Conservation (phyloP, 768 basidiomycete species). For the Phallus indusiatus region DNA sequence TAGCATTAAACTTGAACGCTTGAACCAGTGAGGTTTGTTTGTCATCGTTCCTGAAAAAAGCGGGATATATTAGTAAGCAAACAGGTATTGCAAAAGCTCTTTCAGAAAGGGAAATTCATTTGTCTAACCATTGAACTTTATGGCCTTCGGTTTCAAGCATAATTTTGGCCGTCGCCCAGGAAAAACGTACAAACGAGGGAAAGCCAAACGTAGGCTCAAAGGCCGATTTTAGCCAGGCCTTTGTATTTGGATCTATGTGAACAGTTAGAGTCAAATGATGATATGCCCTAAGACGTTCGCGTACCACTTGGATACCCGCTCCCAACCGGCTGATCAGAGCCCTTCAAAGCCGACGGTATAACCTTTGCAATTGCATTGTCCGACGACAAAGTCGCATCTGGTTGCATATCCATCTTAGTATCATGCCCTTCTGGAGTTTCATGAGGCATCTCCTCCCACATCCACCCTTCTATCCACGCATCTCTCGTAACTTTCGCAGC, state of each 20-base stretch:
- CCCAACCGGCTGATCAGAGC: constrained; percentile 32
- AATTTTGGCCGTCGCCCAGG: constrained; percentile 90
- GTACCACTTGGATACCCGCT: constrained; percentile 70
- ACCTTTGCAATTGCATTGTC: too few relatives aligned
- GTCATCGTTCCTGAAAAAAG: constrained; percentile 63
- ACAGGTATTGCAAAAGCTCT: neutral
- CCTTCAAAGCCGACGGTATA: too few relatives aligned
- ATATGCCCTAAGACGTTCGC: neutral
- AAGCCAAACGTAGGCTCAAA: constrained; percentile 88
- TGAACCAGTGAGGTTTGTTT: constrained; percentile 66
- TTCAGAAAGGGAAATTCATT: constrained; percentile 4
- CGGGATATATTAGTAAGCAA: neutral
- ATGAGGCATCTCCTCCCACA: constrained; percentile 53
- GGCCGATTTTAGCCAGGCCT: constrained; percentile 69
- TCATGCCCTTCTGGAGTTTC: constrained; percentile 5
- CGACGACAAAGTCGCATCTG: too few relatives aligned
- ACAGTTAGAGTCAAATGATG: neutral
- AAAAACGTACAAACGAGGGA: constrained; percentile 84
- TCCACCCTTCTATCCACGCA: constrained; percentile 80
- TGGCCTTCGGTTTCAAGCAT: constrained; percentile 74
- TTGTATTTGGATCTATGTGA: constrained; percentile 76
- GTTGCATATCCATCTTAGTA: constrained; percentile 4
- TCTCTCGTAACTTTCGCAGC: constrained; percentile 96
- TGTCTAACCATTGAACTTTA: constrained; percentile 63
- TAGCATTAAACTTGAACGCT: constrained; percentile 62